phyloP scores from a whole-genome alignment of 2,329 filamentous ascomycete species.

The Fusarium oligoseptatum region DNA sequence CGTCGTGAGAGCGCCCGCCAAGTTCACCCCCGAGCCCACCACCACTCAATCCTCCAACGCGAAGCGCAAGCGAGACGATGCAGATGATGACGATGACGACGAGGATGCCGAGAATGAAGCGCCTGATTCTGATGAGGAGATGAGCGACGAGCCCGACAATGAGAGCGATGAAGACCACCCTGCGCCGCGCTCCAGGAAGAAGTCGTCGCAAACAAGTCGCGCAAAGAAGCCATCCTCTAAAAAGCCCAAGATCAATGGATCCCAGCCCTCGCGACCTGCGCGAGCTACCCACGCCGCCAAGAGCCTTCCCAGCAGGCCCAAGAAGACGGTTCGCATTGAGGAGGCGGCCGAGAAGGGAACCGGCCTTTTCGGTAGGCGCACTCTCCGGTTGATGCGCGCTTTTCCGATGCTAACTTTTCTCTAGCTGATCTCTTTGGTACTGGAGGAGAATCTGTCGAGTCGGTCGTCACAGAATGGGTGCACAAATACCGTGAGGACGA shows the following conservation, averaged over 20 bases:
- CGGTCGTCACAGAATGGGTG: constrained; percentile 72
- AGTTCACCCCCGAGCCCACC: constrained; percentile 67
- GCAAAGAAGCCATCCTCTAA: constrained; percentile 71
- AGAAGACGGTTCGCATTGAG: constrained; percentile 67
- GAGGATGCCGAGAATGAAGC: constrained; percentile 63
- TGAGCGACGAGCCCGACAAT: constrained; percentile 60
- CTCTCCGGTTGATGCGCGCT: neutral
- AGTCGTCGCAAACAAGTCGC: constrained; percentile 60
- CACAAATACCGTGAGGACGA: constrained; percentile 68
- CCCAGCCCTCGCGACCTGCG: constrained; percentile 53
- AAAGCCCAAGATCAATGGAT: constrained; percentile 74
- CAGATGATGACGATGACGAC: constrained; percentile 59
- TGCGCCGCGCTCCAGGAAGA: constrained; percentile 54
- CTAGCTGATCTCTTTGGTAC: constrained; percentile 74
- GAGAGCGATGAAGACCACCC: constrained; percentile 61
- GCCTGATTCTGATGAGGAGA: constrained; percentile 60
- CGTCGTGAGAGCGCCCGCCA: constrained; percentile 71
- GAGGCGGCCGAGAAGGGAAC: constrained; percentile 64
- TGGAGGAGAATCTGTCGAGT: constrained; percentile 67
- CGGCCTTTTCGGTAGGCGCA: constrained; percentile 66
- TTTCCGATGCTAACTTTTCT: constrained; percentile 37
- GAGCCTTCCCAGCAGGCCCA: constrained; percentile 65
- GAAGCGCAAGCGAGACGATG: constrained; percentile 70
- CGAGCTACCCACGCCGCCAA: constrained; percentile 52
- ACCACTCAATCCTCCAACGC: constrained; percentile 56